Percentiles rank a stretch among this genome's conserved stretches.
These are phyloP conservation scores for Leccinellum albellum DNA, from an alignment of 768 basidiomycete genomes.

Conservation along the genomic window DNA sequence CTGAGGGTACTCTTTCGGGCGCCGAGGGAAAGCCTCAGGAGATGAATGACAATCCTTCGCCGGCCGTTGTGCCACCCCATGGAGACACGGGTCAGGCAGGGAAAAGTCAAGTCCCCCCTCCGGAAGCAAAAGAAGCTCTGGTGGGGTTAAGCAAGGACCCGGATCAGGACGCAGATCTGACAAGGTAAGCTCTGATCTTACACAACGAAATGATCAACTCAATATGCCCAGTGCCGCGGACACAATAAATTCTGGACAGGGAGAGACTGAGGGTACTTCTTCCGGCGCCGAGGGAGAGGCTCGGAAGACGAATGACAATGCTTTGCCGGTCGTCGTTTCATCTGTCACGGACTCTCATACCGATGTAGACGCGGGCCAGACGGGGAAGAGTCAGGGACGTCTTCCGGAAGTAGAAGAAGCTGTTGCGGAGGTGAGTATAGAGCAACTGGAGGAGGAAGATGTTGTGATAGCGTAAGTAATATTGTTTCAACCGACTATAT, in stretches of 20 bases:
- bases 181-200: conserved; percentile 7
- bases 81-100: too few species aligned
- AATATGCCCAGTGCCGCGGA: conserved; percentile 12
- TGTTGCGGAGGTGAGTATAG: not conserved
- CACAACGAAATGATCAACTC: not conserved
- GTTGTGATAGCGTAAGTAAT: not conserved
- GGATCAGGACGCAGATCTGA: conserved; percentile 4
- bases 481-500: not conserved
- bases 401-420: not conserved
- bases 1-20: not conserved
- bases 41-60: too few species aligned
- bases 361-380: not conserved
- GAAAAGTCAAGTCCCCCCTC: too few species aligned
- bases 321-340: too few species aligned
- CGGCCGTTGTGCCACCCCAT: too few species aligned
- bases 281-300: too few species aligned
- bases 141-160: not conserved
- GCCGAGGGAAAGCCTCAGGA: too few species aligned
- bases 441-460: not conserved
- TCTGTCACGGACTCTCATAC: not conserved
- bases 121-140: not conserved
- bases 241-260: conserved; percentile 16
- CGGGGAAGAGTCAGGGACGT: not conserved
- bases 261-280: conserved; percentile 1
- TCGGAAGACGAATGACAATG: too few species aligned